A percentile compares a stretch with the other conserved stretches of the same genome.
Evolutionary conservation across 2,329 filamentous ascomycete genomes (phyloP).

Genomic region (Phaeosphaeria sp.): DNA sequence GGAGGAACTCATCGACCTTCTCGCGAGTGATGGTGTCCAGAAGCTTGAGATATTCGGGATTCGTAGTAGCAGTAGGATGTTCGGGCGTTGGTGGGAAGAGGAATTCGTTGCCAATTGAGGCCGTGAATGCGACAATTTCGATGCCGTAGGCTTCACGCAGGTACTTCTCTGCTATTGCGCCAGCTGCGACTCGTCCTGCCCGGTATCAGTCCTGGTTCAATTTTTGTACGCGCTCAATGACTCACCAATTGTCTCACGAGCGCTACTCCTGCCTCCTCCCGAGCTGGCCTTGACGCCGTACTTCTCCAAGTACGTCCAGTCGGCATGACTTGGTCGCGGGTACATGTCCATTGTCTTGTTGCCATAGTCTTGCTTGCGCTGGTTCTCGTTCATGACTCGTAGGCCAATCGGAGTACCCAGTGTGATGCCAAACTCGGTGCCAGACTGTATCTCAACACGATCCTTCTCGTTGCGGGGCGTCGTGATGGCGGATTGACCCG

Average conservation of each 20-base stretch:
- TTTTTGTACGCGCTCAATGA: not conserved
- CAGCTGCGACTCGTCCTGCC: constrained; percentile 82
- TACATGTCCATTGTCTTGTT: constrained; percentile 88
- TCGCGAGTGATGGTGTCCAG: constrained; percentile 74
- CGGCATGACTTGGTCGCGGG: constrained; percentile 90
- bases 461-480: constrained; percentile 95
- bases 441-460: constrained; percentile 88
- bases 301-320: constrained; percentile 97
- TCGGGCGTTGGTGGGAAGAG: constrained; percentile 73
- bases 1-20: constrained; percentile 82
- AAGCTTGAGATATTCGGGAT: constrained; percentile 80
- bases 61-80: constrained; percentile 72
- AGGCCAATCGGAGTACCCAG: constrained; percentile 90
- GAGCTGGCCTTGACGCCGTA: constrained; percentile 93
- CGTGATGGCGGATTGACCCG: constrained; percentile 87
- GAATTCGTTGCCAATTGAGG: constrained; percentile 80
- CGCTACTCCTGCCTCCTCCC: constrained; percentile 87
- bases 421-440: constrained; percentile 87
- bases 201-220: constrained; percentile 16
- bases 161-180: constrained; percentile 93
- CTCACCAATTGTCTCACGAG: constrained; percentile 89
- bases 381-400: constrained; percentile 89
- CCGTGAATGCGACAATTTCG: constrained; percentile 90
- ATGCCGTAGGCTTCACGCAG: constrained; percentile 79
- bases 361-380: constrained; percentile 90